Evolutionary conservation across 176 grass and related monocot species (phyloP), one percentile per base, ranked within the genome.

Genomic region (Raddia distichophylla): DNA sequence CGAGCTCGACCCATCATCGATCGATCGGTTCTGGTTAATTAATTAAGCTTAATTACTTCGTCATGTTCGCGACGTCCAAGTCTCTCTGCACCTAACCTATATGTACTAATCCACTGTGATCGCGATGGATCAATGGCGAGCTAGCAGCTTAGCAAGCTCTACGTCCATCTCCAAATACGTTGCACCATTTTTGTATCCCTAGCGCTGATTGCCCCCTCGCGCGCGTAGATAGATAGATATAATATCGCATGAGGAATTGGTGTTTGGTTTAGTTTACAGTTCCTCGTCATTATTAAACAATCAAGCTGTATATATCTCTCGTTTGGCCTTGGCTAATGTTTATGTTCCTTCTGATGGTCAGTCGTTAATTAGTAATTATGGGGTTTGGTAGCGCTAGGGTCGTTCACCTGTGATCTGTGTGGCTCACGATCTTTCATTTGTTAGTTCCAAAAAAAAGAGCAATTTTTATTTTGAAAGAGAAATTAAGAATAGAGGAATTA

Each of bases 61-160:
- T 19, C 18, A n/a, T 66, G 32, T 42, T 64, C 18, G 6, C 2
- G 37, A 40, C 32, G 51, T 56, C 75, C 46, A 42, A 46, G 63
- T 33, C 52, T 59, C 52, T 19, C 37, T 55, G 50, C 45, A 73
- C 84, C 76, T 13, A 73, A 79, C 84, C 8, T 35, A 27, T 17
- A 27, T 27, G 27, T 27, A 32, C 49, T 49, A 52, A 69, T 76
- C 85, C 14, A 3, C 60, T 62, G 44, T 62, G 78, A 76, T 4
- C 54, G 71, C 54, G 54, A 87, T 9, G 54, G 33, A 75, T 52
- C 62, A 32, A 62, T 85, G 53, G 44, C 74, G 50, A 66, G n/a
- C 80, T 27, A 27, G 27, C 27, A 27, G 27, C 27, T 27, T 27
- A 63, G 14, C 20, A 47, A 4, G 33, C 75, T 22, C 12, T 19